Evolutionary conservation across 2,329 filamentous ascomycete species (phyloP).

Genomic region (Ophiobolus disseminans): DNA sequence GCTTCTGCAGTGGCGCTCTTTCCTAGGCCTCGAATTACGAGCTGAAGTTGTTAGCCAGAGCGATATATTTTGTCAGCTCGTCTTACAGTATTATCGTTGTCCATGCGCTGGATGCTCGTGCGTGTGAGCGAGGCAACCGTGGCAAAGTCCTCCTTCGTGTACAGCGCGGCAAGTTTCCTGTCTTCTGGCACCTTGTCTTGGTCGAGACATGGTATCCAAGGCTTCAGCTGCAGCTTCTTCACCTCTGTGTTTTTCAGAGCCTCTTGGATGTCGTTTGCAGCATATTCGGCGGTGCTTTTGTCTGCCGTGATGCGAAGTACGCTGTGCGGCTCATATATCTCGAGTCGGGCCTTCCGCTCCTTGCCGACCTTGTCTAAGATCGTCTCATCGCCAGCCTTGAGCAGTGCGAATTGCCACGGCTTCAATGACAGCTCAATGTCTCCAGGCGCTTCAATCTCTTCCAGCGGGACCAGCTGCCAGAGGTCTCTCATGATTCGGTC

Average conservation of each 20-base stretch:
- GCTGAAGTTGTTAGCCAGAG: constrained; percentile 22
- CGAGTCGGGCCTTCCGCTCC: constrained; percentile 39
- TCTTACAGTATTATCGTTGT: constrained; percentile 27
- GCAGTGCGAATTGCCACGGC: constrained; percentile 42
- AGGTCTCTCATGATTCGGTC: constrained; percentile 44
- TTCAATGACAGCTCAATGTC: constrained; percentile 45
- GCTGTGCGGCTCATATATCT: constrained; percentile 31
- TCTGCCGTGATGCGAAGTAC: constrained; percentile 48
- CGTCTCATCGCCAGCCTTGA: constrained; percentile 34
- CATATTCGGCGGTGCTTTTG: constrained; percentile 45
- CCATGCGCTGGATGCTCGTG: constrained; percentile 26
- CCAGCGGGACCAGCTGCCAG: constrained; percentile 43
- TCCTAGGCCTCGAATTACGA: constrained; percentile 37
- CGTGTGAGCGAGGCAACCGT: constrained; percentile 31
- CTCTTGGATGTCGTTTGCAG: constrained; percentile 43
- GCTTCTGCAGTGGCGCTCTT: constrained; percentile 35
- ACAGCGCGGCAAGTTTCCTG: constrained; percentile 15
- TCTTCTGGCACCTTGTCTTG: constrained; percentile 6
- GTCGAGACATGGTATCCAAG: constrained; percentile 28
- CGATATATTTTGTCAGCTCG: background rate
- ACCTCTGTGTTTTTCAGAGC: constrained; percentile 25
- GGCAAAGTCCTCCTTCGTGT: constrained; percentile 23
- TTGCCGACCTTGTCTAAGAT: constrained; percentile 36
- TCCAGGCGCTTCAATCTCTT: constrained; percentile 46
- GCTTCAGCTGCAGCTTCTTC: constrained; percentile 26